Evolutionary conservation across 2,329 filamentous ascomycete species (phyloP).

Genomic region (Diaporthe capsici): DNA sequence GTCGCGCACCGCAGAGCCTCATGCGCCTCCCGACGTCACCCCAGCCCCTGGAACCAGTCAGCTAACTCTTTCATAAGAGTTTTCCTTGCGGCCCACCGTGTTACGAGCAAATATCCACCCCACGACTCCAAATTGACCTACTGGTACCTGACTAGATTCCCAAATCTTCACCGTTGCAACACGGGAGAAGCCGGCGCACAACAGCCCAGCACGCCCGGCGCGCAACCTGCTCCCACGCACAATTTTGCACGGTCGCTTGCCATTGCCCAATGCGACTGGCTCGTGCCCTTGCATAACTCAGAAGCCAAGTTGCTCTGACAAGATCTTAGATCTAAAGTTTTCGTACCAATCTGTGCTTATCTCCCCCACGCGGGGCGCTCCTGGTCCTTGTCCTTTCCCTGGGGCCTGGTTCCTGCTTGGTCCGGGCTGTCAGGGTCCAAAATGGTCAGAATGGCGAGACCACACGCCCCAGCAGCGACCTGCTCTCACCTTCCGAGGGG

Average conservation of each 20-base stretch:
- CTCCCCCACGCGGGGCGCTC: slow-evolving; percentile 41
- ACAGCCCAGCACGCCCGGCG: neutral
- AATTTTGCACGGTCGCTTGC: neutral
- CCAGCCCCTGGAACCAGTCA: neutral
- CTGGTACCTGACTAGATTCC: slow-evolving; percentile 20
- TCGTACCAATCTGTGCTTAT: slow-evolving; percentile 23
- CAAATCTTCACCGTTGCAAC: neutral
- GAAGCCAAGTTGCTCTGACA: slow-evolving; percentile 38
- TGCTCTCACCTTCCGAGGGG: neutral
- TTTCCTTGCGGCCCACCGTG: slow-evolving; percentile 35
- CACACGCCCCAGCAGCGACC: slow-evolving; percentile 2
- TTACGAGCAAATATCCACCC: slow-evolving; percentile 39
- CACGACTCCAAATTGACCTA: slow-evolving; percentile 17
- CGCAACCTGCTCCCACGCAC: slow-evolving; percentile 12
- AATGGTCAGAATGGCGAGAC: slow-evolving; percentile 19
- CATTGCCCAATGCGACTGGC: slow-evolving; percentile 9
- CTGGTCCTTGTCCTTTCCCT: slow-evolving; percentile 23
- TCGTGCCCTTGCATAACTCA: slow-evolving; percentile 9
- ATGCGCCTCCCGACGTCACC: slow-evolving; percentile 27
- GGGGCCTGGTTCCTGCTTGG: slow-evolving; percentile 1
- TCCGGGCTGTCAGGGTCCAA: slow-evolving; percentile 27
- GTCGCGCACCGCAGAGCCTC: slow-evolving; percentile 40
- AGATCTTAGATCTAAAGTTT: slow-evolving; percentile 42
- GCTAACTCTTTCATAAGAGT: slow-evolving; percentile 40
- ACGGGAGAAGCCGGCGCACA: slow-evolving; percentile 28